Evolutionary conservation across 2,329 filamentous ascomycete genomes (phyloP), one percentile per base, ranked within the genome.

Genomic region (Fusarium sp.): DNA sequence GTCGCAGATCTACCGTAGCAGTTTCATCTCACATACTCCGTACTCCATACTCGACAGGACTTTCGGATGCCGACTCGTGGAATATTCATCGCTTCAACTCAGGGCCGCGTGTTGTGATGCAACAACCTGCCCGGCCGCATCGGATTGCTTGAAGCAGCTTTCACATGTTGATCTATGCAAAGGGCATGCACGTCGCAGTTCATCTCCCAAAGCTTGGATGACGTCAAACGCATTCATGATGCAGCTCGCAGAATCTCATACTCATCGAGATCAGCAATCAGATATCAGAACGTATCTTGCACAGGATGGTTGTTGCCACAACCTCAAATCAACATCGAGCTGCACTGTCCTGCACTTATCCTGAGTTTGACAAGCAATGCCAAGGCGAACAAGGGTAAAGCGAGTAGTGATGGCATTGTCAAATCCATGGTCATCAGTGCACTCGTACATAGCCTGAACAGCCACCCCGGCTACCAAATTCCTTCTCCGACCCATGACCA

Each of bases 61-160:
- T 67, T 55, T 19, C 42, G 60, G 47, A 51, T 49, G 43, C n/a
- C 49, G 52, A 51, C 47, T 62, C 54, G 30, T 46, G 60, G 57
- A 39, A 51, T 53, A 61, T 56, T 40, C 38, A 55, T 43, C 36
- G 51, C 34, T 45, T 39, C 20, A 45, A 45, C 39, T 14, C 23
- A 46, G 24, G 20, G 15, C 30, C 21, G 24, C 36, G 30, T 56
- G 46, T 40, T 38, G 34, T 28, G 53, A 26, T 44, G 39, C 42
- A 56, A 54, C 52, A 43, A 39, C 24, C 56, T 55, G 40, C 36
- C 17, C 20, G 45, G 38, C 43, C 21, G 47, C 24, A 44, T 36
- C 43, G 50, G 36, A 30, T 34, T 62, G 34, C 55, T 65, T 40
- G 21, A 68, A 65, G 45, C 17, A 49, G 53, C 42, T 39, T 40